Base-by-base conservation (phyloP, 139 green algal genomes). In the Nannochloris sp. region DNA sequence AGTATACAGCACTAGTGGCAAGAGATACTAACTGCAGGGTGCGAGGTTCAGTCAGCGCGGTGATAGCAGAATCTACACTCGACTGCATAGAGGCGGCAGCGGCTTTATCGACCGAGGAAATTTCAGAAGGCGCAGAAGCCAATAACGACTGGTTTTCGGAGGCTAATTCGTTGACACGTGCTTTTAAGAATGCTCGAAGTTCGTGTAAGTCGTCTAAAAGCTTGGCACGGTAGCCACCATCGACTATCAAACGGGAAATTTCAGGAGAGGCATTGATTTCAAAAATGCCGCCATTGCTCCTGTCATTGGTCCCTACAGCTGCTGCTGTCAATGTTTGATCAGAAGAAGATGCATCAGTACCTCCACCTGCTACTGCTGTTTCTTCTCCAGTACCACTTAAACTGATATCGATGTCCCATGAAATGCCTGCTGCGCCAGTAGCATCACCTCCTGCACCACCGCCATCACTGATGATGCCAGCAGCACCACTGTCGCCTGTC, bases 341-440 rank as follows among this genome's bases (percentile, higher is more conserved):
- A 24, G 14, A 25, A 25, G 19, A n/a, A n/a, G n/a, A 29, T n/a
- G 12, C 12, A 29, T 19, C 29, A 9, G 12, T 30, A 39, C 10
- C 15, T 8, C 14, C 54, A n/a, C n/a, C n/a, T n/a, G n/a, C n/a
- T n/a, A n/a, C n/a, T n/a, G n/a, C n/a, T n/a, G n/a, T n/a, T 32
- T 71, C 67, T 29, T 76, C 69, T 4, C 62, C 80, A 13, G 38
- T 56, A 3, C 37, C 76, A 1, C 53, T 70, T n/a, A n/a, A n/a
- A n/a, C n/a, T n/a, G 29, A 87, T 55, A 54, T 81, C 82, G 13
- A 90, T 83, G 35, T 87, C 84, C 84, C 84, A 90, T 33, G 75
- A 70, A 15, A 87, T 71, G 30, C 53, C 51, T 13, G 33, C 51
- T 5, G 15, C 45, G 31, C 27, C 71, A 19, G 13, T 25, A 13